Conservation (phyloP, 202 grass and related monocot genomes). For the Cymbopogon flexuosus region DNA sequence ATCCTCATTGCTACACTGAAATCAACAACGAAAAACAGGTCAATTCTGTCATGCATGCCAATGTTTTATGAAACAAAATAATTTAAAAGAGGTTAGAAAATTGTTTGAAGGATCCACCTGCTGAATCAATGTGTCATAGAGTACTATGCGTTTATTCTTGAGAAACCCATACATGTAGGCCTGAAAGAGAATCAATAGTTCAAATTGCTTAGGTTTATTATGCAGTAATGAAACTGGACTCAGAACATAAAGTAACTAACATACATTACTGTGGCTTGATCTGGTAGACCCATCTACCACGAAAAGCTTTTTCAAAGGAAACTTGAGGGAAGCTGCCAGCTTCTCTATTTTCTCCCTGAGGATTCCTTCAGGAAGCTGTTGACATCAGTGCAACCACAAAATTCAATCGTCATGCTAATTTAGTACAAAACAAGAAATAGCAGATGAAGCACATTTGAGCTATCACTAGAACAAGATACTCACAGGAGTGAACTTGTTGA, state of each 20-base stretch:
- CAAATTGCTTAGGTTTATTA: constrained; percentile 12
- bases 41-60: constrained; percentile 11
- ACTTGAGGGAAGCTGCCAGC: constrained; percentile 85
- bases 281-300: constrained; percentile 97
- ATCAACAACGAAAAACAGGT: constrained; percentile 8
- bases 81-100: constrained; percentile 7
- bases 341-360: constrained; percentile 98
- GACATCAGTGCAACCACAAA: constrained; percentile 26
- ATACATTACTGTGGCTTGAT: constrained; percentile 99
- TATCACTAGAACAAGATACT: constrained; percentile 33
- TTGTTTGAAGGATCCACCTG: constrained; percentile 49
- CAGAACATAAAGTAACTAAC: neutral
- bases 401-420: neutral
- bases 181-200: constrained; percentile 48
- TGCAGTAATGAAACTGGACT: neutral
- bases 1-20: constrained; percentile 84
- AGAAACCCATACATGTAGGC: constrained; percentile 99
- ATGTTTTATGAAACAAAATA: constrained; percentile 8
- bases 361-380: constrained; percentile 91
- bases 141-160: constrained; percentile 98
- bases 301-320: constrained; percentile 97
- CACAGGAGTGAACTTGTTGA: constrained; percentile 98
- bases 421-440: neutral
- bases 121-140: constrained; percentile 98
- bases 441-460: neutral